Evolutionary conservation across 768 basidiomycete species (phyloP).

Genomic region (Mycena haematopus): DNA sequence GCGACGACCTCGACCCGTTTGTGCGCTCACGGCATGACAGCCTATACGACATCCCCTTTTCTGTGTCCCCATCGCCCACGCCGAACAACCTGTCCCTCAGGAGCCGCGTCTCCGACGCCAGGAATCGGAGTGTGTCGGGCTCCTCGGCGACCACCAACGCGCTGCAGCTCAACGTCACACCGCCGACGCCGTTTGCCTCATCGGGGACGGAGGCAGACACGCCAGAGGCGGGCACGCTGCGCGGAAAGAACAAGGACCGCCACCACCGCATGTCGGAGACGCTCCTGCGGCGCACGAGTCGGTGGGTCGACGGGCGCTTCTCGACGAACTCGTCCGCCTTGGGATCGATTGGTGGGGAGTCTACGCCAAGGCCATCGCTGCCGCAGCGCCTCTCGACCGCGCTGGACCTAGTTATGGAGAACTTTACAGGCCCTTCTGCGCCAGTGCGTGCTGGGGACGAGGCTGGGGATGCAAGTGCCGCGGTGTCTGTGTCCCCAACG

Average conservation of each 20-base stretch:
- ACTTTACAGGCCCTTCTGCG: conserved; percentile 31
- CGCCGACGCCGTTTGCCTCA: conserved; percentile 43
- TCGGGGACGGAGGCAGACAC: conserved; percentile 13
- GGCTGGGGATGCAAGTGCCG: not conserved
- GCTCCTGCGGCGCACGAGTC: conserved; percentile 61
- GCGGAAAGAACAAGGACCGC: conserved; percentile 36
- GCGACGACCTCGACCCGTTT: conserved; percentile 46
- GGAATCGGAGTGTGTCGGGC: not conserved
- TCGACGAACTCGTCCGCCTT: conserved; percentile 25
- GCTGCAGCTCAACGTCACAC: conserved; percentile 48
- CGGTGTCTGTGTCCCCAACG: not conserved
- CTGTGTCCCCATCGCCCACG: conserved; percentile 47
- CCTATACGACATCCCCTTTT: conserved; percentile 58
- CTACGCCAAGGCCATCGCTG: conserved; percentile 33
- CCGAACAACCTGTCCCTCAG: conserved; percentile 29
- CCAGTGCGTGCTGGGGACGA: not conserved
- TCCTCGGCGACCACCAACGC: conserved; percentile 26
- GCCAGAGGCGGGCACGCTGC: conserved; percentile 8
- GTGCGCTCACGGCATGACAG: conserved; percentile 52
- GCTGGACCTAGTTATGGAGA: conserved; percentile 55
- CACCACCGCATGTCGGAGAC: conserved; percentile 54
- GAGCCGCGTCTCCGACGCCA: conserved; percentile 7
- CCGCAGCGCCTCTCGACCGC: conserved; percentile 49
- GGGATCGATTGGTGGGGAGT: conserved; percentile 23
- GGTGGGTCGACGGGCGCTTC: conserved; percentile 66